Conservation (phyloP, 805 yeast species). For the Metschnikowia sp. region DNA sequence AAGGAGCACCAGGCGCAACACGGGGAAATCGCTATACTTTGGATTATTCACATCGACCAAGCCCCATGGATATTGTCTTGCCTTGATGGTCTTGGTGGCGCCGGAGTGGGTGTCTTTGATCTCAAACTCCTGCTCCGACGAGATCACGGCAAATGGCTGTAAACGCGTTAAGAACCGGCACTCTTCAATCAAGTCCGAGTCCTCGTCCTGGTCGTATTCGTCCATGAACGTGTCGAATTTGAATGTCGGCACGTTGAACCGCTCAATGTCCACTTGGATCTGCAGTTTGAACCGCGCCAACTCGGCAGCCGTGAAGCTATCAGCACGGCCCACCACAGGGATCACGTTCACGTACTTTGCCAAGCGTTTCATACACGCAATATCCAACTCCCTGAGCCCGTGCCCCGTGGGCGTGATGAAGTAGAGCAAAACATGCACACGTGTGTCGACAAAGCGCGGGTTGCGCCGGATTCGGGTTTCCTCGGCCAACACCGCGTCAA, state of each 20-base stretch:
- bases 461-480: conserved; percentile 85
- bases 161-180: conserved; percentile 55
- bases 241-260: conserved; percentile 69
- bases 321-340: conserved; percentile 81
- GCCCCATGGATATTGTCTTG: conserved; percentile 80
- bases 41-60: conserved; percentile 53
- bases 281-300: conserved; percentile 56
- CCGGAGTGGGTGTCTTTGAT: conserved; percentile 44
- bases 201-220: conserved; percentile 67
- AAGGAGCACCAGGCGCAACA: conserved; percentile 64
- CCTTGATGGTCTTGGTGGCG: conserved; percentile 40
- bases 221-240: conserved; percentile 55
- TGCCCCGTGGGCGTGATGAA: conserved; percentile 79
- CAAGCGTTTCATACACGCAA: conserved; percentile 64
- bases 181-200: conserved; percentile 71
- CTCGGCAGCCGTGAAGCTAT: conserved; percentile 69
- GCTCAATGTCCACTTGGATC: conserved; percentile 60
- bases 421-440: conserved; percentile 76
- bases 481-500: conserved; percentile 75
- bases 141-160: conserved; percentile 74
- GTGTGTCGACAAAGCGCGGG: conserved; percentile 73
- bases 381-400: conserved; percentile 73
- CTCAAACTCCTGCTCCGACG: conserved; percentile 57
- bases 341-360: conserved; percentile 75
- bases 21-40: conserved; percentile 49